A percentile compares a stretch with the other conserved stretches of the same genome.
Conservation (phyloP, 2,329 filamentous ascomycete genomes). For the Leptographium flavum region DNA sequence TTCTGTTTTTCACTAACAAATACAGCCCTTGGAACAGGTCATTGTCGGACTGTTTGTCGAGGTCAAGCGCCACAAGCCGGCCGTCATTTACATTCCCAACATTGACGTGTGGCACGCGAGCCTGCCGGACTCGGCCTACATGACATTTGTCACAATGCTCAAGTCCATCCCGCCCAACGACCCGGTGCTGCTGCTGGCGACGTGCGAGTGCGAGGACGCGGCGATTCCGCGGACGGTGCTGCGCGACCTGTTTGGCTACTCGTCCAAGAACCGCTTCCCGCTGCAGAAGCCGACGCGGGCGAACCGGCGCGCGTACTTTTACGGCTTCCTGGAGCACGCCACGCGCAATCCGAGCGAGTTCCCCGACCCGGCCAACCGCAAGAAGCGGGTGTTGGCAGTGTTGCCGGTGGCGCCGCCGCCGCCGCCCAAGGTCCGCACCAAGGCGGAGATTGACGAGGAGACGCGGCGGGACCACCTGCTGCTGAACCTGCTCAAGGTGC, state of each 20-base stretch:
- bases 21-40: constrained; percentile 63
- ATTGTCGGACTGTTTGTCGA: constrained; percentile 85
- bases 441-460: constrained; percentile 67
- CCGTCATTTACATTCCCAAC: constrained; percentile 86
- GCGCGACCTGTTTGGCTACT: constrained; percentile 73
- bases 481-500: constrained; percentile 75
- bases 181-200: constrained; percentile 75
- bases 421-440: constrained; percentile 52
- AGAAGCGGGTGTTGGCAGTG: constrained; percentile 67
- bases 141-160: constrained; percentile 72
- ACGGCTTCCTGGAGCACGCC: constrained; percentile 58
- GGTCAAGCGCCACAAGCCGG: constrained; percentile 86
- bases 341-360: constrained; percentile 75
- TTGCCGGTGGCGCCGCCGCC: constrained; percentile 63
- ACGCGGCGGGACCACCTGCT: constrained; percentile 71
- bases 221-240: constrained; percentile 51
- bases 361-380: constrained; percentile 72
- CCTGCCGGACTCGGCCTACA: constrained; percentile 49
- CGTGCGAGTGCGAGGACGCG: constrained; percentile 55
- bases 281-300: constrained; percentile 51
- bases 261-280: constrained; percentile 59
- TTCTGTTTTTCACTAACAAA: too few relatives aligned
- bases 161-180: constrained; percentile 79
- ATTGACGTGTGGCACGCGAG: constrained; percentile 74
- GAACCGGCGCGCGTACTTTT: constrained; percentile 69